A percentile compares a stretch with the other conserved stretches of the same genome.
Evolutionary conservation across 371 early-diverging fungal genomes (phyloP).

Genomic region (Syncephalastrum racemosum): DNA sequence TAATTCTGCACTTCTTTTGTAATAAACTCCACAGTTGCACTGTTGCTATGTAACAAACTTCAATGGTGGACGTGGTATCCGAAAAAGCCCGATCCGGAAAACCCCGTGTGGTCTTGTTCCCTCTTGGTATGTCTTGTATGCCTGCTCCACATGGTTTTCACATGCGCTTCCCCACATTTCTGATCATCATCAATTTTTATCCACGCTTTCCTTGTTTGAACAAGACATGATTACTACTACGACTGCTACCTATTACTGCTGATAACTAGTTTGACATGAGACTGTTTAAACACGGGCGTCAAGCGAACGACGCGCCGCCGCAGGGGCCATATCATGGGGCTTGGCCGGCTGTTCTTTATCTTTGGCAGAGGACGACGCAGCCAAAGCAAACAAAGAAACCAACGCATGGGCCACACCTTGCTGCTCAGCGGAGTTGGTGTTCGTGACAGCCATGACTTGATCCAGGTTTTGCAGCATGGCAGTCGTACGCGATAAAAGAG

Average conservation of each 20-base stretch:
- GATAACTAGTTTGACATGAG: neutral
- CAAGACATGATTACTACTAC: too few relatives aligned
- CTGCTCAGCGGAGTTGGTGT: slow-evolving; percentile 14
- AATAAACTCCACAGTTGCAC: too few relatives aligned
- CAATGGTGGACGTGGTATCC: too few relatives aligned
- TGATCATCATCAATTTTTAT: neutral
- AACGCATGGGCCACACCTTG: slow-evolving; percentile 33
- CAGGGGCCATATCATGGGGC: slow-evolving; percentile 1
- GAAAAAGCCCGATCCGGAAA: slow-evolving; percentile 9
- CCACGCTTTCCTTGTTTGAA: slow-evolving; percentile 5
- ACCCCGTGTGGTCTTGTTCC: slow-evolving; percentile 5
- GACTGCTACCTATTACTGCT: too few relatives aligned
- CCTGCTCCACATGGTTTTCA: slow-evolving; percentile 12
- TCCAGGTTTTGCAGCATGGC: slow-evolving; percentile 63
- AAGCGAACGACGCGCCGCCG: slow-evolving; percentile 10
- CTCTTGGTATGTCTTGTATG: too few relatives aligned
- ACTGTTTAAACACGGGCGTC: slow-evolving; percentile 5
- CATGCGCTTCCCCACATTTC: slow-evolving; percentile 15
- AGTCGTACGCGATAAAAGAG: slow-evolving; percentile 57
- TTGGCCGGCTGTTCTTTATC: neutral
- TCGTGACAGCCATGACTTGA: slow-evolving; percentile 44
- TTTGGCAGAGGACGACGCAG: neutral
- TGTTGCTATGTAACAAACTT: too few relatives aligned
- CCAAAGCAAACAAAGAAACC: slow-evolving; percentile 40
- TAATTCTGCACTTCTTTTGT: too few relatives aligned